These are phyloP conservation scores for Breviolum minutum DNA, from an alignment of 73 alveolate genomes.

Conservation along the genomic window DNA sequence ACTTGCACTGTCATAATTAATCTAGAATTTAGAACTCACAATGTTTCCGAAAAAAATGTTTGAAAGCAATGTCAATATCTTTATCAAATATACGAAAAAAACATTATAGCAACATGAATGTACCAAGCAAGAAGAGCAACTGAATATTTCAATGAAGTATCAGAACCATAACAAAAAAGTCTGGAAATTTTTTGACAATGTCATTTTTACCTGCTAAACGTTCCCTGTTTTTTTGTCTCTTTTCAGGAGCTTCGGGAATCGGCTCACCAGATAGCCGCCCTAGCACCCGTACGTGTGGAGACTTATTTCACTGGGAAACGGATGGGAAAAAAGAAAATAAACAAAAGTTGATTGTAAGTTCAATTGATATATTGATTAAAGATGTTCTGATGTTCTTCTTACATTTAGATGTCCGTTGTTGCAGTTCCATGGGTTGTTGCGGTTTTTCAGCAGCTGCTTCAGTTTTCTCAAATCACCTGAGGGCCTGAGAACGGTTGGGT, in stretches of 20 bases:
- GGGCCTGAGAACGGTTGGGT: slow-evolving; percentile 57
- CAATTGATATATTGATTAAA: background rate
- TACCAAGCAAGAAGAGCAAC: no score
- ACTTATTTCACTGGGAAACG: background rate
- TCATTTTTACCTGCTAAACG: background rate
- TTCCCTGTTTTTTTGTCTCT: background rate
- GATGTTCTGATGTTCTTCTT: no score
- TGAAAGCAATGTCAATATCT: no score
- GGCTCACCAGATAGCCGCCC: slow-evolving; percentile 60
- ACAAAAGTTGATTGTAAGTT: no score
- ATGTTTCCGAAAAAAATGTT: no score
- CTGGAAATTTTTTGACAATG: no score
- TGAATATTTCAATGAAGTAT: no score
- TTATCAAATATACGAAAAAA: no score
- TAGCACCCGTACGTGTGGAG: slow-evolving; percentile 20
- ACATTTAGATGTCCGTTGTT: background rate
- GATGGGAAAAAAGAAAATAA: background rate
- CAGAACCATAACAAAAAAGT: no score
- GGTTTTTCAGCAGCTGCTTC: background rate
- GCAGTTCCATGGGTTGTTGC: background rate
- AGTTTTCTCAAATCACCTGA: background rate
- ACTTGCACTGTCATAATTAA: no score
- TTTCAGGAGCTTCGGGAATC: slow-evolving; percentile 68
- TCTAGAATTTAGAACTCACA: no score
- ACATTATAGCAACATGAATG: no score